Evolutionary conservation across 2,329 filamentous ascomycete species (phyloP), one percentile per base, ranked within the genome.

Genomic region (Aspergillus eucalypticola): DNA sequence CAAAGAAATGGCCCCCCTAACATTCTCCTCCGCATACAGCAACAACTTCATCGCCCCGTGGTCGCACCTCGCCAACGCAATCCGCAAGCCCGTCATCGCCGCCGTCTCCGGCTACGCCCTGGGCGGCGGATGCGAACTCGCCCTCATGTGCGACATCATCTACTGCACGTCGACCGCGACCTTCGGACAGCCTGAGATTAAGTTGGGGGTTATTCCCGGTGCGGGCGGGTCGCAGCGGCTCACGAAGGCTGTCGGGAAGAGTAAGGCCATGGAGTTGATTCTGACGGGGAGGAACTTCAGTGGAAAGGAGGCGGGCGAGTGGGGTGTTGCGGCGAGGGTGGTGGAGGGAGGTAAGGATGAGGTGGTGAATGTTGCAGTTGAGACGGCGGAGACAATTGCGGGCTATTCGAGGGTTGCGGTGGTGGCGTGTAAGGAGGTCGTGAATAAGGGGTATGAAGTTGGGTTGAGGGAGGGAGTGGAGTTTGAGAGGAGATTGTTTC

Each of bases 131-230:
- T 99, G 95, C 75, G 95, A 99, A 81, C 85, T 99, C 13, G 93
- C 95, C 53, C 90, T 99, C 83, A 99, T 98, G 95, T 92, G 90
- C 72, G 95, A 99, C 75, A 89, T 98, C 67, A 79, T 99, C 61
- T 98, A 98, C 83, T 95, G 91, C 79, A 93, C 90, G 2, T 84
- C 88, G 54, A 86, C 79, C 15, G 94, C 95, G 66, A 96, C 91
- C 70, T 97, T 99, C 74, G 95, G 95, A 11, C 95, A 98, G 80
- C 95, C 95, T 0, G 95, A 99, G 82, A 92, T 99, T 81, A 97
- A 96, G 80, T 84, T 99, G 3, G 95, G 95, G 25, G 90, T 90
- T 2, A 91, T 98, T 58, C 95, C 95, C 0, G 95, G 95, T 3
- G 95, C 91, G 0, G 95, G 95, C 27, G 95, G 95, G 6, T 92